Conservation (phyloP, 805 yeast species). For the Metschnikowia arizonensis region DNA sequence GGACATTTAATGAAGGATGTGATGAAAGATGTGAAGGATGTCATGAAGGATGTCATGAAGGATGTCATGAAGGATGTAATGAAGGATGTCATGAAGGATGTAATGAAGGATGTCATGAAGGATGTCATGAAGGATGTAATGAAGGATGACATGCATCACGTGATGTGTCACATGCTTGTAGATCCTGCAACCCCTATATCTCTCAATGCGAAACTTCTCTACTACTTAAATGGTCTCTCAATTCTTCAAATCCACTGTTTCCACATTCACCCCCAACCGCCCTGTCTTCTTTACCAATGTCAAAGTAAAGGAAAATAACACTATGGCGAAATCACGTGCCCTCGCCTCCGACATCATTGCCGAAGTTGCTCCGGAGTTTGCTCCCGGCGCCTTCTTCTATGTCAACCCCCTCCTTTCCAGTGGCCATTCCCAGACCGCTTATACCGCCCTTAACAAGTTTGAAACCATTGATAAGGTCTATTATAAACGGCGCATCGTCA, state of each 20-base stretch:
- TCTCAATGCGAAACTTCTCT: not conserved
- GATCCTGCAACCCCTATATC: not conserved
- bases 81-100: too few relatives aligned
- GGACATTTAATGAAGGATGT: too few relatives aligned
- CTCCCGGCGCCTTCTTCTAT: constrained; percentile 31
- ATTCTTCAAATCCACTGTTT: constrained; percentile 16
- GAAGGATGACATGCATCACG: too few relatives aligned
- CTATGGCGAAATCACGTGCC: not conserved
- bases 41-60: too few relatives aligned
- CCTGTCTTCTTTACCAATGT: constrained; percentile 9
- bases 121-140: too few relatives aligned
- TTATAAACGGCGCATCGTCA: constrained; percentile 43
- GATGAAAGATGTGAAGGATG: too few relatives aligned
- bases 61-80: too few relatives aligned
- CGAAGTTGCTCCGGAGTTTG: constrained; percentile 38
- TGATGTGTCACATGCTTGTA: too few relatives aligned
- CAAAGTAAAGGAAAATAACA: not conserved
- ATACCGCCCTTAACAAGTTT: constrained; percentile 42
- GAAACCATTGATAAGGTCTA: constrained; percentile 38
- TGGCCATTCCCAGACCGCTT: constrained; percentile 50
- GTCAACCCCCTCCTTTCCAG: constrained; percentile 45
- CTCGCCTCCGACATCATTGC: constrained; percentile 30
- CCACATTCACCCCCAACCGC: constrained; percentile 4
- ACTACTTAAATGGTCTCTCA: constrained; percentile 8
- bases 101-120: too few relatives aligned